Evolutionary conservation across 2,329 filamentous ascomycete species (phyloP), one percentile per base, ranked within the genome.

Genomic region (Chrysosporium queenslandicum): DNA sequence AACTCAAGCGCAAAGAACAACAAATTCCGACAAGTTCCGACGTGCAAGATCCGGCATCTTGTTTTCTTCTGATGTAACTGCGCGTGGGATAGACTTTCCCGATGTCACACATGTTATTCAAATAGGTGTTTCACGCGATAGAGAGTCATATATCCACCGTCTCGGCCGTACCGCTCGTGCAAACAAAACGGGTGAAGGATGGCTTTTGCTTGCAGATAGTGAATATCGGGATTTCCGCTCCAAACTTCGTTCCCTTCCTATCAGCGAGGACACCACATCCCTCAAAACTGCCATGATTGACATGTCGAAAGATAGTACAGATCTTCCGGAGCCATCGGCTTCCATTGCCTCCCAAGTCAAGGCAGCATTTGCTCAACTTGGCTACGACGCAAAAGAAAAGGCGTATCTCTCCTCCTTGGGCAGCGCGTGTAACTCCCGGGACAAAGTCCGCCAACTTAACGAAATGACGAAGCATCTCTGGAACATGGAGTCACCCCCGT

Each of bases 81-180:
- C 86, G 11, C 77, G 86, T 66, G 86, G 86, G 59, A 88, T 91
- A 83, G 86, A 91, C 65, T 89, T 89, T 69, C 86, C 86, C 25
- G 75, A 81, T 50, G 86, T 90, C 20, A 85, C 83, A n/a, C 85
- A 88, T 61, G 85, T 89, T 56, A 82, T 90, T 54, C 86, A 90
- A 61, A 63, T 87, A 14, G 83, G 86, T 56, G 61, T 78, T 3
- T 83, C 86, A 1, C 70, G 74, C 3, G 77, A 79, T 56, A 76
- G 81, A 25, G 84, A 87, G 63, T 79, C 82, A 34, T 89, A 89
- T 63, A 85, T 90, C 54, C 86, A 89, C 67, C 81, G 86, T 54
- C 73, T 89, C 39, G 86, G 86, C 49, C 84, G 86, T 56, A 91
- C 86, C 7, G 86, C 77, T 4, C 80, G 82, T 52, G 80, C 80